phyloP scores from a whole-genome alignment of 192 early-diverging fungal genomes.

The Thamnidium elegans region DNA sequence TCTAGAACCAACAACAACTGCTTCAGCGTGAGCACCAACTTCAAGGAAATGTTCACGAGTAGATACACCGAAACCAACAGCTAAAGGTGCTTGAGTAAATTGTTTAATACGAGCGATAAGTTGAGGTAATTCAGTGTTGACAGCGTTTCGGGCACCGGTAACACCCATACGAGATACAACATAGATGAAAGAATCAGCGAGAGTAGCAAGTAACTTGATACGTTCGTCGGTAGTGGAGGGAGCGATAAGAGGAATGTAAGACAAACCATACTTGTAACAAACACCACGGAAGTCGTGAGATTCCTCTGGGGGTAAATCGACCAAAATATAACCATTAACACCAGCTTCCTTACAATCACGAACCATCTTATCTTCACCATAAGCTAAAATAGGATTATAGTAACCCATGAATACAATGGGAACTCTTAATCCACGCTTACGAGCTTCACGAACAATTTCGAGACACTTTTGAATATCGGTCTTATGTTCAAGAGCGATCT shows the following conservation, averaged over 20 bases:
- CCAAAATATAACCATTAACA: slow-evolving; percentile 94
- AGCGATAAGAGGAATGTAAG: slow-evolving; percentile 58
- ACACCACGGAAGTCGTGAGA: slow-evolving; percentile 79
- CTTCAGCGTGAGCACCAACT: slow-evolving; percentile 87
- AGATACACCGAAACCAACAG: slow-evolving; percentile 96
- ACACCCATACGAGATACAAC: slow-evolving; percentile 93
- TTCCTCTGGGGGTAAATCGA: slow-evolving; percentile 98
- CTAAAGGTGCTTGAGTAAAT: slow-evolving; percentile 79
- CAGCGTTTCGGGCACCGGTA: slow-evolving; percentile 75
- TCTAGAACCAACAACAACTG: slow-evolving; percentile 93
- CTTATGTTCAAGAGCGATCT: slow-evolving; percentile 77
- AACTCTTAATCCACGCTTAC: slow-evolving; percentile 75
- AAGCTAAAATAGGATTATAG: slow-evolving; percentile 95
- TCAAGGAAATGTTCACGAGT: slow-evolving; percentile 83
- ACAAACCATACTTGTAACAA: slow-evolving; percentile 58
- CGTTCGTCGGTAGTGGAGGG: slow-evolving; percentile 89
- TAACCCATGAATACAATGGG: slow-evolving; percentile 99
- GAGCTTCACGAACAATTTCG: slow-evolving; percentile 75
- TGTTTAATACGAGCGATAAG: slow-evolving; percentile 78
- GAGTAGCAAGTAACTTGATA: slow-evolving; percentile 69
- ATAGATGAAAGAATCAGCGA: slow-evolving; percentile 95
- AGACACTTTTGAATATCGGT: slow-evolving; percentile 82
- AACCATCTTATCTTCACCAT: slow-evolving; percentile 88
- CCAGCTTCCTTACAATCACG: slow-evolving; percentile 80
- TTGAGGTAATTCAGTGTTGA: slow-evolving; percentile 66